Percentiles rank a stretch among this genome's conserved stretches.
phyloP scores from a whole-genome alignment of 2,329 filamentous ascomycete genomes.

The Pestalotiopsis sp. region DNA sequence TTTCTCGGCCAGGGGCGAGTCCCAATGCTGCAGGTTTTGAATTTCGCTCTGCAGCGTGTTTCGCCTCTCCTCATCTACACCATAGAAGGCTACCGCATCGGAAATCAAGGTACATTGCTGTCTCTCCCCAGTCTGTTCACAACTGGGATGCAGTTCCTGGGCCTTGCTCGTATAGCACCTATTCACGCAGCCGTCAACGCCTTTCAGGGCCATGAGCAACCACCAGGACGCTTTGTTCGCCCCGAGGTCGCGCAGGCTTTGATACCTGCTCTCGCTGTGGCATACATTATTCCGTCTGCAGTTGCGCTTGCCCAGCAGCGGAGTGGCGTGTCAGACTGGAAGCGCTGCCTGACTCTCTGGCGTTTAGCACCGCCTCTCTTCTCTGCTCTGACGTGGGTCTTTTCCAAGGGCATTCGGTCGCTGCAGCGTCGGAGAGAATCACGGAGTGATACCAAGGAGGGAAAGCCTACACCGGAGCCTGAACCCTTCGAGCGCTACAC shows the following conservation, averaged over 20 bases:
- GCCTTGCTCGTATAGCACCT: slow-evolving; percentile 16
- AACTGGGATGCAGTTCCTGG: slow-evolving; percentile 12
- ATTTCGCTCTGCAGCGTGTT: not conserved
- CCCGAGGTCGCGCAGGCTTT: slow-evolving; percentile 17
- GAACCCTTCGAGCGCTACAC: not conserved
- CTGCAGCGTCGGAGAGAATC: not conserved
- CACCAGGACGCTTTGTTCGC: slow-evolving; percentile 15
- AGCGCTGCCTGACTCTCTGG: slow-evolving; percentile 8
- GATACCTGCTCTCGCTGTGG: slow-evolving; percentile 15
- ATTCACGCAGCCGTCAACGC: slow-evolving; percentile 15
- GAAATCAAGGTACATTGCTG: slow-evolving; percentile 16
- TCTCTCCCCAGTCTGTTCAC: slow-evolving; percentile 17
- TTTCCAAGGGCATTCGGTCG: not conserved
- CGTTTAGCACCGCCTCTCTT: slow-evolving; percentile 11
- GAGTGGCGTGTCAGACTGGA: not conserved
- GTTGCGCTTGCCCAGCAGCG: slow-evolving; percentile 12
- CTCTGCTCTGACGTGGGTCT: not conserved
- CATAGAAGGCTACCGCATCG: slow-evolving; percentile 23
- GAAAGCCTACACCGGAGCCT: not conserved
- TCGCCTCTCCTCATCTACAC: slow-evolving; percentile 22
- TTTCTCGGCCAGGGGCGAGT: no score
- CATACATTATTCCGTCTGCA: slow-evolving; percentile 17
- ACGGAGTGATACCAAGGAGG: not conserved
- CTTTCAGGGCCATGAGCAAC: slow-evolving; percentile 4
- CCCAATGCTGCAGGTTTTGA: no score